These are phyloP conservation scores for Phialophora expanda DNA, from an alignment of 2,329 filamentous ascomycete species.

Conservation along the genomic window DNA sequence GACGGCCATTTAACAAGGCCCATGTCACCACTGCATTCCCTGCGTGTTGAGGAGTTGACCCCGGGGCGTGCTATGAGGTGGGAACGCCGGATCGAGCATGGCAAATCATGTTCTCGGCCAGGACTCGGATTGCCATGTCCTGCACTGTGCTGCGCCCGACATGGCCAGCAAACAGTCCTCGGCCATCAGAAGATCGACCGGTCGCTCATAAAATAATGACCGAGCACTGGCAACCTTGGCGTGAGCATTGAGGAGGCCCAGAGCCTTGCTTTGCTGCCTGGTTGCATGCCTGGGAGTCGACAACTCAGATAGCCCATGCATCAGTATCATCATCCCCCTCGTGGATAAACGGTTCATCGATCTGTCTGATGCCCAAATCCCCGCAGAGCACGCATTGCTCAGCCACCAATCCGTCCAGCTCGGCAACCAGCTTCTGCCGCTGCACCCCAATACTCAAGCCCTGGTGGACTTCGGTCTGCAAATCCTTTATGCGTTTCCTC, in stretches of 20 bases:
- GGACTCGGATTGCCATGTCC: slow-evolving; percentile 7
- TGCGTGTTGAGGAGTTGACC: slow-evolving; percentile 3
- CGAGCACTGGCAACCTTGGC: neutral
- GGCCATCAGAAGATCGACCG: slow-evolving; percentile 9
- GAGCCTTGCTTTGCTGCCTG: neutral
- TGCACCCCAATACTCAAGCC: slow-evolving; percentile 71
- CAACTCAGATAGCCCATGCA: slow-evolving; percentile 73
- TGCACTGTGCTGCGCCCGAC: slow-evolving; percentile 10
- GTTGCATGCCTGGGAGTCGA: neutral
- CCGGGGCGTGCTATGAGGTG: slow-evolving; percentile 1
- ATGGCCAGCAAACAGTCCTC: neutral
- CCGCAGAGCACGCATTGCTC: slow-evolving; percentile 91
- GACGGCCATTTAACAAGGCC: slow-evolving; percentile 15
- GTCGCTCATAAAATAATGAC: slow-evolving; percentile 1
- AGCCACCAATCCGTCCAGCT: slow-evolving; percentile 90
- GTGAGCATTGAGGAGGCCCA: neutral
- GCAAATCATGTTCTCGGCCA: slow-evolving; percentile 9
- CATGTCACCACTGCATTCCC: neutral
- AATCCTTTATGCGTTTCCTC: slow-evolving; percentile 78
- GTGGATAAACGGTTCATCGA: slow-evolving; percentile 89
- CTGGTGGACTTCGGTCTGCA: slow-evolving; percentile 82
- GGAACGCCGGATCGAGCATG: slow-evolving; percentile 4
- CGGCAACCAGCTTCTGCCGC: slow-evolving; percentile 81
- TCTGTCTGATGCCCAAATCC: slow-evolving; percentile 90
- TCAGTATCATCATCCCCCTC: slow-evolving; percentile 72